Evolutionary conservation across 2,329 filamentous ascomycete species (phyloP), one percentile per base, ranked within the genome.

Genomic region (Elsinoe perseae): DNA sequence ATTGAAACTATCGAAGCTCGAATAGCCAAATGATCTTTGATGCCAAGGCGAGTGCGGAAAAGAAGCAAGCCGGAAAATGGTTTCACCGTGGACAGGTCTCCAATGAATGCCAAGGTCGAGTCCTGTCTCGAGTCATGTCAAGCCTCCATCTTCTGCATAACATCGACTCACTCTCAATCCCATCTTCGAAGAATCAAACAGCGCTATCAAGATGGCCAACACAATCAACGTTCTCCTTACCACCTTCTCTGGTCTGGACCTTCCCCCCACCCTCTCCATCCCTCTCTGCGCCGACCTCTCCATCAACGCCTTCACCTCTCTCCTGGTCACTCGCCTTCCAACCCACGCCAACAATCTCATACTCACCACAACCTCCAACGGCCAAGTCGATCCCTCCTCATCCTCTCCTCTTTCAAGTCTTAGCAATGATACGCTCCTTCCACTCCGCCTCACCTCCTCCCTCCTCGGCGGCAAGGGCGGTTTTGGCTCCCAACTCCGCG

Each of bases 401-500:
- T 63, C 75, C 1, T 67, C 73, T 0, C 76, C 80, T 2, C 74
- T 95, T 25, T 80, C 81, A 9, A 77, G 78, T 10, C 79, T 90
- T 18, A 77, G 78, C 27, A 61, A 57, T 48, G 54, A 62, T 75
- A 82, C 83, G 30, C 85, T 97, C 62, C 78, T 98, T 14, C 85
- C 90, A 0, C 80, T 98, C 3, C 88, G 90, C 55, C 82, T 98
- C 27, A 85, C 84, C 5, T 77, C 85, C 1, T 86, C 87, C 4
- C 75, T 96, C 36, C 87, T 86, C 64, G 93, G 95, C 75, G 95
- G 95, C 68, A 98, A 98, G 69, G 93, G 93, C 71, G 93, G 93
- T 66, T 98, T 98, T 69, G 93, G 93, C 55, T 97, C 92, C 1
- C 95, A 98, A 71, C 83, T 98, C 34, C 89, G 95, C 67, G 93